Conservation (phyloP, 1,139 yeast species). For the Sugiyamaella paludigena region DNA sequence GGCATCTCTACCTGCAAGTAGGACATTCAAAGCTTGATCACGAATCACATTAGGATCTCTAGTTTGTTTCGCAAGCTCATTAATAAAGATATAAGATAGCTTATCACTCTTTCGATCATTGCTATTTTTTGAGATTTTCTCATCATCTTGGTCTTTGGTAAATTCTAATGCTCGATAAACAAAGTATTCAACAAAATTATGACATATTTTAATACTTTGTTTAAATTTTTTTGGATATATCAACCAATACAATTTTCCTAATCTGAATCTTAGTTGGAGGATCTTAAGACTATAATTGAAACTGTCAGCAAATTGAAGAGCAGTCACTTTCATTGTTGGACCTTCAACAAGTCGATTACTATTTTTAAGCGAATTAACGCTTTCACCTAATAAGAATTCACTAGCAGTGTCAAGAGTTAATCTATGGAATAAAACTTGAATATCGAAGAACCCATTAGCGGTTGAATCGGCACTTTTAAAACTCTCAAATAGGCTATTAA, state of each 20-base stretch:
- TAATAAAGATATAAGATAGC: slow-evolving; percentile 43
- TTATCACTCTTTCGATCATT: slow-evolving; percentile 6
- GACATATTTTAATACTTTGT: slow-evolving; percentile 26
- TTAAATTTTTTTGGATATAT: slow-evolving; percentile 35
- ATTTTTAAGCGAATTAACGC: slow-evolving; percentile 43
- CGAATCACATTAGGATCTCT: slow-evolving; percentile 49
- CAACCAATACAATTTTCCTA: slow-evolving; percentile 13
- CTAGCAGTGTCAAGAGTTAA: slow-evolving; percentile 59
- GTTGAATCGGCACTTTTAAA: slow-evolving; percentile 9
- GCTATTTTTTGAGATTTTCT: too few species aligned
- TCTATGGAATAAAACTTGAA: slow-evolving; percentile 49
- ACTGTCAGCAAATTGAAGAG: slow-evolving; percentile 42
- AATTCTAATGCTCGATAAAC: slow-evolving; percentile 31
- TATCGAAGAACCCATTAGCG: slow-evolving; percentile 38
- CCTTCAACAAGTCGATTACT: slow-evolving; percentile 24
- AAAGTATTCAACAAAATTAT: slow-evolving; percentile 36
- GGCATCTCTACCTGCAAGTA: slow-evolving; percentile 58
- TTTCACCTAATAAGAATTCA: slow-evolving; percentile 58
- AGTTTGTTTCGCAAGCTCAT: slow-evolving; percentile 51
- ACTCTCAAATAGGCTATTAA: slow-evolving; percentile 16
- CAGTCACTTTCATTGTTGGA: slow-evolving; percentile 11
- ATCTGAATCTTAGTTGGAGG: slow-evolving; percentile 29
- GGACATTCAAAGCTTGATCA: slow-evolving; percentile 51
- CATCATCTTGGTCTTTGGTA: slow-evolving; percentile 15
- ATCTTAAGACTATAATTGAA: slow-evolving; percentile 8